These are phyloP conservation scores for Betula pendula DNA, from an alignment of 306 rosid genomes.

Conservation along the genomic window DNA sequence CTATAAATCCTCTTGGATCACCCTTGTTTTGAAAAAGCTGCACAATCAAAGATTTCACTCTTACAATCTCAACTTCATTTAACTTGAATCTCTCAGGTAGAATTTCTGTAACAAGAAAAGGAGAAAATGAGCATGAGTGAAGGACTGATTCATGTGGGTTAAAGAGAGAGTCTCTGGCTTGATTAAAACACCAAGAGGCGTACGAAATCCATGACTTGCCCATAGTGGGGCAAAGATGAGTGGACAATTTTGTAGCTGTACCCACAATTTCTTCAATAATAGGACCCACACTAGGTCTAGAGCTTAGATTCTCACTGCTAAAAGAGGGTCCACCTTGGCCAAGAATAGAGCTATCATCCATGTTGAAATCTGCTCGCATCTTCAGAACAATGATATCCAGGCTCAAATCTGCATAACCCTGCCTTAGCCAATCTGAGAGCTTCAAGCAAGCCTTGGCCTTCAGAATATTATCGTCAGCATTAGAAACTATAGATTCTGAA, in stretches of 20 bases:
- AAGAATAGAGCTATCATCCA: slow-evolving; percentile 38
- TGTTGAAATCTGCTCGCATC: slow-evolving; percentile 59
- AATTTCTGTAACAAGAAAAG: slow-evolving; percentile 57
- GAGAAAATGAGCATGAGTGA: slow-evolving; percentile 61
- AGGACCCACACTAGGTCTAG: slow-evolving; percentile 39
- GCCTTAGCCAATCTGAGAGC: slow-evolving; percentile 74
- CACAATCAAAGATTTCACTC: slow-evolving; percentile 56
- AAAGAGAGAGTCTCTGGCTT: slow-evolving; percentile 67
- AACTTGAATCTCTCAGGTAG: slow-evolving; percentile 71
- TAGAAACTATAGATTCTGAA: slow-evolving; percentile 44
- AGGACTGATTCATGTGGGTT: slow-evolving; percentile 51
- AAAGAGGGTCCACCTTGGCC: slow-evolving; percentile 33
- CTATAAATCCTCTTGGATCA: slow-evolving; percentile 38
- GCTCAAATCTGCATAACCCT: slow-evolving; percentile 56
- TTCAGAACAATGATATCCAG: slow-evolving; percentile 50
- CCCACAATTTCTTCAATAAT: slow-evolving; percentile 78
- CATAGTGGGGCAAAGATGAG: slow-evolving; percentile 79
- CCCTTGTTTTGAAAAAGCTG: slow-evolving; percentile 47
- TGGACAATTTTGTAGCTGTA: slow-evolving; percentile 71
- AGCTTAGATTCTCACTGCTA: slow-evolving; percentile 34
- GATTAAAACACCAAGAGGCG: slow-evolving; percentile 95
- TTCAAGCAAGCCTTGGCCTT: slow-evolving; percentile 93
- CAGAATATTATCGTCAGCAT: slow-evolving; percentile 57
- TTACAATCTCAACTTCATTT: slow-evolving; percentile 64
- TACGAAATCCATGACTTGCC: slow-evolving; percentile 94